These are phyloP conservation scores for Penicillium flavigenum DNA, from an alignment of 495 filamentous ascomycete species.

Conservation along the genomic window DNA sequence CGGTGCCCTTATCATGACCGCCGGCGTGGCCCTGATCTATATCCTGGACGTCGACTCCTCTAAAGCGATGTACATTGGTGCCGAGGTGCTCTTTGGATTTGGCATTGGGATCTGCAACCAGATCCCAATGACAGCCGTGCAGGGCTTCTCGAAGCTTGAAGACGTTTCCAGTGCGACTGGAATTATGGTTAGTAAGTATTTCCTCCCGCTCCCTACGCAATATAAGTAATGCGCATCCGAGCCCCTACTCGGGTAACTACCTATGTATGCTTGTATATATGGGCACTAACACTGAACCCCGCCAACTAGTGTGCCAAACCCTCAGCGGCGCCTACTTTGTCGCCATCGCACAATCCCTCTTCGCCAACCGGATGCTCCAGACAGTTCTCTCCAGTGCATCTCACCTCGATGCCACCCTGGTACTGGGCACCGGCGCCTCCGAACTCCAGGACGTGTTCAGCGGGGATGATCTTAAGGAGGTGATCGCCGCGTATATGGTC, in stretches of 20 bases:
- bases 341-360: slow-evolving; percentile 41
- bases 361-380: slow-evolving; percentile 37
- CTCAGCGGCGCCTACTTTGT: slow-evolving; percentile 48
- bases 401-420: slow-evolving; percentile 32
- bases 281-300: not conserved
- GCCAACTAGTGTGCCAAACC: slow-evolving; percentile 38
- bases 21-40: slow-evolving; percentile 34
- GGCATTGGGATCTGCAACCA: slow-evolving; percentile 28
- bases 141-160: slow-evolving; percentile 44
- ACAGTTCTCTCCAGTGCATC: slow-evolving; percentile 35
- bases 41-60: slow-evolving; percentile 18
- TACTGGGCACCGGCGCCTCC: slow-evolving; percentile 49
- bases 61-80: slow-evolving; percentile 25
- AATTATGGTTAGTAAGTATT: slow-evolving; percentile 26
- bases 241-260: not conserved
- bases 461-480: slow-evolving; percentile 34
- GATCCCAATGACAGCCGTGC: slow-evolving; percentile 29
- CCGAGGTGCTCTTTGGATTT: slow-evolving; percentile 26
- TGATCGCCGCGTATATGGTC: slow-evolving; percentile 56
- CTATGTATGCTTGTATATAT: not conserved
- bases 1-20: slow-evolving; percentile 23
- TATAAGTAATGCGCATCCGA: not conserved
- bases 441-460: slow-evolving; percentile 43
- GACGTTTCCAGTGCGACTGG: slow-evolving; percentile 40
- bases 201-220: not conserved